Evolutionary conservation across 495 filamentous ascomycete genomes (phyloP), one percentile per base, ranked within the genome.

Genomic region (Hypoxylon lienhwacheense): DNA sequence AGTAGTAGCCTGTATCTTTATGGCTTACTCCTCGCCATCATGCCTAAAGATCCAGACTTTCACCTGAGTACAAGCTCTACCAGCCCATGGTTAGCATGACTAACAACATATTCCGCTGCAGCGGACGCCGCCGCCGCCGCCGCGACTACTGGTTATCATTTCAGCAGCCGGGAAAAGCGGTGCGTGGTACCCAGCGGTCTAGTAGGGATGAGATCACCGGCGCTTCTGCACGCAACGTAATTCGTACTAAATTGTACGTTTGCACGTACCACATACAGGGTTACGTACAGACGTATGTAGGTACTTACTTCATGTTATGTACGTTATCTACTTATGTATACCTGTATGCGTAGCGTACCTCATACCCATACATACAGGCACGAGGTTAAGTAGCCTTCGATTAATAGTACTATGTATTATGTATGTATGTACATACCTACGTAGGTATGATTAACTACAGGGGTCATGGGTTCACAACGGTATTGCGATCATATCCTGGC

Each of bases 401-500:
- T n/a, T n/a, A n/a, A n/a, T n/a, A n/a, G n/a, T n/a, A n/a, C n/a
- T n/a, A n/a, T n/a, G n/a, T n/a, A n/a, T n/a, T n/a, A n/a, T n/a
- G n/a, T n/a, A n/a, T n/a, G n/a, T n/a, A n/a, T n/a, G n/a, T n/a
- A n/a, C n/a, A n/a, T n/a, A n/a, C n/a, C n/a, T n/a, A n/a, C n/a
- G n/a, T n/a, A n/a, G n/a, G 31, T 60, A 48, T 51, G 58, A 56
- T 61, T 61, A 36, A 39, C 52, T 51, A 61, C 58, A 61, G 52
- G 58, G 58, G 47, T 61, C 43, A 44, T 46, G 44, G 44, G 57
- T 33, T 55, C 57, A 55, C 51, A 47, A 33, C 68, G 71, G 68
- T 64, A 73, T 73, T 72, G 59, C 49, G 60, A 59, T 60, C 59
- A 62, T 64, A 62, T 66, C 63, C 63, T 67, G 66, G 67, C 49